phyloP scores from a whole-genome alignment of 345 rosid genomes.

The Eucalyptus fibrosa region DNA sequence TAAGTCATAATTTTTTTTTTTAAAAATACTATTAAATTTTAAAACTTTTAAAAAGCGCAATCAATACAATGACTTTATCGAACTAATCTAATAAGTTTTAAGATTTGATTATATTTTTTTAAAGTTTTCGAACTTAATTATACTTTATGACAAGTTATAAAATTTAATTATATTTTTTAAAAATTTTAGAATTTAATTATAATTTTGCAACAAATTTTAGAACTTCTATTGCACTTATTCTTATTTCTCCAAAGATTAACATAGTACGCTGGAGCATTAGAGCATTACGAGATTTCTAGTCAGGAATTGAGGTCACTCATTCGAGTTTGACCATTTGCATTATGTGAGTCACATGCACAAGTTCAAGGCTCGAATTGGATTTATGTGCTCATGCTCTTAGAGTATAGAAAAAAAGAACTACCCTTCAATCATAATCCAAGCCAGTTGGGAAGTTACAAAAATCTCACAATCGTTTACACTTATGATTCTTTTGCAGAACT shows the following conservation, averaged over 20 bases:
- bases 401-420: not conserved
- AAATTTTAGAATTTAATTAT: too few species aligned
- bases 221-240: rapidly evolving
- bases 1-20: rapidly evolving
- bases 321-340: too few species aligned
- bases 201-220: rapidly evolving
- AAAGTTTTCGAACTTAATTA: too few species aligned
- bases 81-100: too few species aligned
- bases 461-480: not conserved
- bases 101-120: too few species aligned
- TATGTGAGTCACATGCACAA: not conserved
- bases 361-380: rapidly evolving
- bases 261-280: not conserved
- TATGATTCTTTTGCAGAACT: not conserved
- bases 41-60: too few species aligned
- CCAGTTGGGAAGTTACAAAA: not conserved
- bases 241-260: too few species aligned
- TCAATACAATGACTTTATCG: too few species aligned
- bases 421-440: not conserved
- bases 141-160: too few species aligned
- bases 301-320: not conserved
- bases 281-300: not conserved
- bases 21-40: rapidly evolving
- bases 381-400: not conserved
- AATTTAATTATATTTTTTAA: too few species aligned